Evolutionary conservation across 2,329 filamentous ascomycete species (phyloP), one percentile per base, ranked within the genome.

Genomic region (Pseudogymnoascus sp.): DNA sequence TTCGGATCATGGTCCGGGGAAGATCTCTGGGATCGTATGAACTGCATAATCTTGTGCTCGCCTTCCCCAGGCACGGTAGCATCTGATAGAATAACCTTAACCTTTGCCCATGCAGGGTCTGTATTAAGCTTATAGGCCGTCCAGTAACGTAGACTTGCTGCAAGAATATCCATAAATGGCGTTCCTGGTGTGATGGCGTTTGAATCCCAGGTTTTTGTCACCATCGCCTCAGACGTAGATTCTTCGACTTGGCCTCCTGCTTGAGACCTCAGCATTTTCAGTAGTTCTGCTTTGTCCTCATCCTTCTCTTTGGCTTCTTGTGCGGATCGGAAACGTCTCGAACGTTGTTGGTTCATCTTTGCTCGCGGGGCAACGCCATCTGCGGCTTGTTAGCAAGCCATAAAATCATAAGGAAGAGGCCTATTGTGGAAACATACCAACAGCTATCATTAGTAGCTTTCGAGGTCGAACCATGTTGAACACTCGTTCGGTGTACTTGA

Each of bases 41-140:
- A 99, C 67, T 94, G 86, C 94, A 99, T 99, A 70, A 99, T 97
- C 75, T 99, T 99, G 74, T 99, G 94, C 76, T 99, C 94, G 71
- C 94, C 94, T 76, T 99, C 94, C 71, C 94, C 94, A 59, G 94
- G 94, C 37, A 99, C 92, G 38, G 92, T 96, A 59, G 94, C 92
- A 77, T 99, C 94, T 7, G 94, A 99, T 66, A 99, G 97, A 73
- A 99, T 95, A 72, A 99, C 83, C 79, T 99, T 99, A 72, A 96
- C 79, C 72, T 91, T 91, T 63, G 89, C 89, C 95, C 95, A 99
- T 57, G 87, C 90, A 30, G 92, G 91, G 72, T 99, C 94, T 23
- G 90, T 96, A 74, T 95, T 97, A 65, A 97, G 82, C 76, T 99
- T 99, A 77, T 96, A 97, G 59, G 92, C 86, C 71, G 90, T 90